Conservation (phyloP, 768 basidiomycete genomes). For the Baorangia bicolor region DNA sequence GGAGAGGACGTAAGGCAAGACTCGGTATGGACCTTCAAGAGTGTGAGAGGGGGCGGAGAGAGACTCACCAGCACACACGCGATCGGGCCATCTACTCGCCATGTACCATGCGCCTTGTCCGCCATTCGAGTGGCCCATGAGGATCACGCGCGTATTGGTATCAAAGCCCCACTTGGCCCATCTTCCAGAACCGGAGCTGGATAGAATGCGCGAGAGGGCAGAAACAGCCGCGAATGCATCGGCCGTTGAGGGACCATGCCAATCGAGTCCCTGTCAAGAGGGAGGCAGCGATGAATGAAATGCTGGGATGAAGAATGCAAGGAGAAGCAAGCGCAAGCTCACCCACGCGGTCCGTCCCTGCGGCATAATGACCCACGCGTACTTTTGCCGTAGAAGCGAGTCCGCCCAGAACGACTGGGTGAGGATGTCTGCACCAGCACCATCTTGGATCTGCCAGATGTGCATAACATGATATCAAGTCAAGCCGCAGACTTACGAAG, state of each 20-base stretch:
- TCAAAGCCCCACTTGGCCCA: constrained; percentile 45
- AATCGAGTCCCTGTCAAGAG: constrained; percentile 74
- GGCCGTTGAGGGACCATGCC: constrained; percentile 80
- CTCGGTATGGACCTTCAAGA: background rate
- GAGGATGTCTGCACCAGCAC: constrained; percentile 80
- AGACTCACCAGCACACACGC: constrained; percentile 59
- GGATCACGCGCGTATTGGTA: constrained; percentile 44
- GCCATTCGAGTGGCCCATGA: constrained; percentile 93
- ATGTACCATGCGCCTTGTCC: constrained; percentile 89
- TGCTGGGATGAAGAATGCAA: background rate
- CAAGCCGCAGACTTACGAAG: constrained; percentile 48
- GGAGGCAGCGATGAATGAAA: background rate
- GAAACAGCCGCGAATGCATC: constrained; percentile 68
- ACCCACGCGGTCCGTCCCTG: constrained; percentile 87
- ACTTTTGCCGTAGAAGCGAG: constrained; percentile 54
- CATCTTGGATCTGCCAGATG: constrained; percentile 51
- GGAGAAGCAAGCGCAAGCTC: constrained; percentile 8
- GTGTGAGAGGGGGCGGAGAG: too few species aligned
- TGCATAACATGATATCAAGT: background rate
- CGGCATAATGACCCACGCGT: constrained; percentile 81
- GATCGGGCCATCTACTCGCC: constrained; percentile 75
- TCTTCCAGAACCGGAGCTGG: constrained; percentile 20
- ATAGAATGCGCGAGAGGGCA: constrained; percentile 51
- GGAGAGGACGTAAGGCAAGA: background rate
- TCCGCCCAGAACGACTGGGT: constrained; percentile 56